These are phyloP conservation scores for Phialocephala sp. DNA, from an alignment of 2,329 filamentous ascomycete species.

Conservation along the genomic window DNA sequence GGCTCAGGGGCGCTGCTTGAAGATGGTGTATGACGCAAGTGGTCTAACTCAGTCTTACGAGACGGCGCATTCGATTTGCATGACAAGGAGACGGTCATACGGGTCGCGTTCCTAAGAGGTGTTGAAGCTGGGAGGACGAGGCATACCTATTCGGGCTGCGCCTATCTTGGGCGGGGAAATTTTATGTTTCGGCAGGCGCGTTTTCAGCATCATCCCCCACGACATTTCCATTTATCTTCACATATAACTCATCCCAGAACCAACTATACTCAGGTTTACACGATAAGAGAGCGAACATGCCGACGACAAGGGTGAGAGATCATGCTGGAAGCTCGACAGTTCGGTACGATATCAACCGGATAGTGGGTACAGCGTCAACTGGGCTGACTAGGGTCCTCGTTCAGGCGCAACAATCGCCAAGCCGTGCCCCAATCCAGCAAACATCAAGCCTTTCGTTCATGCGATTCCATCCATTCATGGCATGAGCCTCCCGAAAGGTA, in stretches of 20 bases:
- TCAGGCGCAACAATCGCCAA: constrained; percentile 6
- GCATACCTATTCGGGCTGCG: not conserved
- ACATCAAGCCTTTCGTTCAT: not conserved
- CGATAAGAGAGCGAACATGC: not conserved
- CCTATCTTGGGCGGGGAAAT: constrained; percentile 9
- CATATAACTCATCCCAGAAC: not conserved
- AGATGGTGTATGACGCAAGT: constrained; percentile 1
- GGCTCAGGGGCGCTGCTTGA: not conserved
- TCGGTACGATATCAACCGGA: constrained; percentile 8
- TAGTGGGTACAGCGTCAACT: not conserved
- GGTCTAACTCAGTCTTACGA: not conserved
- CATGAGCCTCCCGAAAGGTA: constrained; percentile 5
- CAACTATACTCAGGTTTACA: not conserved
- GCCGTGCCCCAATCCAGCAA: constrained; percentile 9
- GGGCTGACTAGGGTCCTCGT: constrained; percentile 11
- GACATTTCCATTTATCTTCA: not conserved
- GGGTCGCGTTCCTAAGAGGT: not conserved
- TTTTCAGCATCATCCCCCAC: not conserved
- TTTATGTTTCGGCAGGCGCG: constrained; percentile 12
- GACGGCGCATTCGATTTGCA: not conserved
- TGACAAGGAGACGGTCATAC: not conserved
- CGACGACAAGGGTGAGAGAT: not conserved
- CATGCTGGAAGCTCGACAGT: not conserved
- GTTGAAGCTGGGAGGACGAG: not conserved
- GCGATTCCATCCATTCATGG: constrained; percentile 14